Evolutionary conservation across 148 eudicot species (phyloP).

Genomic region (Linanthus parryae): DNA sequence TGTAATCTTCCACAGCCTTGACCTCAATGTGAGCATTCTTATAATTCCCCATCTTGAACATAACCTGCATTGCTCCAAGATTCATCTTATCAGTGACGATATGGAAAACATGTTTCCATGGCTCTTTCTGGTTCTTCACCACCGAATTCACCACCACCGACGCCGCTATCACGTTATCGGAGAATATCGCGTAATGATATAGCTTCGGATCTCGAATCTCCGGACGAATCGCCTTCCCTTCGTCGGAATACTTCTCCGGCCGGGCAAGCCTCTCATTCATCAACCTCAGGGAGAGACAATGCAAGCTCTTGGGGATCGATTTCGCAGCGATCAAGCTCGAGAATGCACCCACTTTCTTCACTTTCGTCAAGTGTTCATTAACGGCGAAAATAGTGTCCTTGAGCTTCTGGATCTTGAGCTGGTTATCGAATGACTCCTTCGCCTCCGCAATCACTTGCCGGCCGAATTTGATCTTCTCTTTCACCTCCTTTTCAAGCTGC

Average conservation of each 20-base stretch:
- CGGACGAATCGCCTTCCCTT: conserved; percentile 70
- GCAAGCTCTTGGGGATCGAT: conserved; percentile 89
- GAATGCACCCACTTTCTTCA: conserved; percentile 74
- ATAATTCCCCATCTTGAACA: conserved; percentile 81
- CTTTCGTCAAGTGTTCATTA: conserved; percentile 68
- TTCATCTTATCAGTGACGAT: conserved; percentile 83
- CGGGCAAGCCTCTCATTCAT: conserved; percentile 79
- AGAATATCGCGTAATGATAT: conserved; percentile 85
- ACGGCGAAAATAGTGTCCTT: conserved; percentile 93
- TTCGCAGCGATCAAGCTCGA: conserved; percentile 80
- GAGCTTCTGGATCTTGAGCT: conserved; percentile 87
- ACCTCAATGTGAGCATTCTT: conserved; percentile 79
- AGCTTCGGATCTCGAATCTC: conserved; percentile 82
- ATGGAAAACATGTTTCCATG: conserved; percentile 83
- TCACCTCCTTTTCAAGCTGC: conserved; percentile 82
- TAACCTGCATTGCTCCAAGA: conserved; percentile 88
- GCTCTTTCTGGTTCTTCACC: conserved; percentile 72
- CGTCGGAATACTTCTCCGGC: conserved; percentile 73
- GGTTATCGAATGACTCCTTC: conserved; percentile 90
- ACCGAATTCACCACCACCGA: conserved; percentile 85
- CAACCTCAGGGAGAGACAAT: conserved; percentile 87
- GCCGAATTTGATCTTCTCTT: too few relatives aligned
- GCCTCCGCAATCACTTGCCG: conserved; percentile 77
- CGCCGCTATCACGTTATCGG: conserved; percentile 90
- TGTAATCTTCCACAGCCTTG: conserved; percentile 63